These are phyloP conservation scores for Penicillium sp. DNA, from an alignment of 2,329 filamentous ascomycete genomes.

Conservation along the genomic window DNA sequence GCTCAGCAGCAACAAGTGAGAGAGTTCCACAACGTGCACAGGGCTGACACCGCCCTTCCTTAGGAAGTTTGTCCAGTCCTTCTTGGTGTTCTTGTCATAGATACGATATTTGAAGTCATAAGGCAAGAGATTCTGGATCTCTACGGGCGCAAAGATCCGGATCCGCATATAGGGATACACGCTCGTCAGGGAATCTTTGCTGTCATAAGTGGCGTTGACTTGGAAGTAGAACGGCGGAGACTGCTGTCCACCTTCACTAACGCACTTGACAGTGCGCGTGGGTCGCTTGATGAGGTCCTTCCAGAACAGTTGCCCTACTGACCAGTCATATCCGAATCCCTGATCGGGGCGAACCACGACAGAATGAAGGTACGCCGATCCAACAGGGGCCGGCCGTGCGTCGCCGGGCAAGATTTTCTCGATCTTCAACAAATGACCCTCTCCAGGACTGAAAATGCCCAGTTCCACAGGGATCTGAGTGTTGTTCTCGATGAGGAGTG, in stretches of 20 bases:
- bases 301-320: slow-evolving; percentile 85
- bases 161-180: slow-evolving; percentile 93
- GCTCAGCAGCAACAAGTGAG: slow-evolving; percentile 85
- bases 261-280: slow-evolving; percentile 82
- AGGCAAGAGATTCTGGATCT: slow-evolving; percentile 88
- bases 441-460: slow-evolving; percentile 80
- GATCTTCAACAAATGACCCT: slow-evolving; percentile 90
- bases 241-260: slow-evolving; percentile 74
- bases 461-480: slow-evolving; percentile 95
- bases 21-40: slow-evolving; percentile 93
- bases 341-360: slow-evolving; percentile 86
- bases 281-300: slow-evolving; percentile 80
- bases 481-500: slow-evolving; percentile 87
- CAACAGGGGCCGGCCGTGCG: slow-evolving; percentile 82
- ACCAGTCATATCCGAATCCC: slow-evolving; percentile 96
- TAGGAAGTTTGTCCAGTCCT: slow-evolving; percentile 98
- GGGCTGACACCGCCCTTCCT: slow-evolving; percentile 95
- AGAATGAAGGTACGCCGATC: slow-evolving; percentile 84
- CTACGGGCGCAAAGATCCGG: slow-evolving; percentile 84
- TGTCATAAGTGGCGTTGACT: slow-evolving; percentile 80
- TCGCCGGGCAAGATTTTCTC: slow-evolving; percentile 96
- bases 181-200: slow-evolving; percentile 74
- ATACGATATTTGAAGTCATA: slow-evolving; percentile 99
- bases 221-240: slow-evolving; percentile 92
- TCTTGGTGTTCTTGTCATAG: slow-evolving; percentile 97